phyloP scores from a whole-genome alignment of 805 yeast species.

The Metschnikowia drakensbergensis region DNA sequence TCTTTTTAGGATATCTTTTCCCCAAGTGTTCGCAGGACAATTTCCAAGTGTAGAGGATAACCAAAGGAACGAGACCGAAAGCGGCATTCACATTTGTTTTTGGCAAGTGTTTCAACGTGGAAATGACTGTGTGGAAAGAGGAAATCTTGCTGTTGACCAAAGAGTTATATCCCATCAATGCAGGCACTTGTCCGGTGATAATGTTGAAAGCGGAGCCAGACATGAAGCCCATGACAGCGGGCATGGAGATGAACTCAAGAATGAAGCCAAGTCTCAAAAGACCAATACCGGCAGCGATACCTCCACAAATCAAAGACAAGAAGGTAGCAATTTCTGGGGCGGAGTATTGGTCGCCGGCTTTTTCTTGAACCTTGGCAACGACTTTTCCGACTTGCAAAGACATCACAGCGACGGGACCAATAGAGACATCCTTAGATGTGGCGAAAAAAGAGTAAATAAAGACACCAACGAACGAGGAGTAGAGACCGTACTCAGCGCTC shows the following conservation, averaged over 20 bases:
- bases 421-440: conserved; percentile 90
- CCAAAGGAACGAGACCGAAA: conserved; percentile 74
- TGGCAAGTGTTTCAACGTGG: conserved; percentile 68
- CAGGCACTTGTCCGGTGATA: conserved; percentile 82
- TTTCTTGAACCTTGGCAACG: conserved; percentile 53
- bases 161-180: conserved; percentile 68
- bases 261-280: conserved; percentile 80
- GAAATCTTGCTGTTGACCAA: conserved; percentile 68
- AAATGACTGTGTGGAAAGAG: conserved; percentile 65
- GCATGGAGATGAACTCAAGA: conserved; percentile 82
- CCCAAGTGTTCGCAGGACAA: conserved; percentile 57
- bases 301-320: conserved; percentile 78
- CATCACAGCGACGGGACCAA: conserved; percentile 98
- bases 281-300: conserved; percentile 79
- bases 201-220: conserved; percentile 89
- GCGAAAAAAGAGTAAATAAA: conserved; percentile 87
- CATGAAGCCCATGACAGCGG: conserved; percentile 94
- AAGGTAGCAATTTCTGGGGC: conserved; percentile 79
- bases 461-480: conserved; percentile 90
- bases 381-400: conserved; percentile 80
- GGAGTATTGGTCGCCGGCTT: conserved; percentile 40
- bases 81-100: conserved; percentile 78
- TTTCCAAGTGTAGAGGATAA: conserved; percentile 71
- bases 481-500: conserved; percentile 79
- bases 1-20: conserved; percentile 57